Base-by-base conservation (phyloP, 2,329 filamentous ascomycete species). In the Arthrobotrys sphaeroides region DNA sequence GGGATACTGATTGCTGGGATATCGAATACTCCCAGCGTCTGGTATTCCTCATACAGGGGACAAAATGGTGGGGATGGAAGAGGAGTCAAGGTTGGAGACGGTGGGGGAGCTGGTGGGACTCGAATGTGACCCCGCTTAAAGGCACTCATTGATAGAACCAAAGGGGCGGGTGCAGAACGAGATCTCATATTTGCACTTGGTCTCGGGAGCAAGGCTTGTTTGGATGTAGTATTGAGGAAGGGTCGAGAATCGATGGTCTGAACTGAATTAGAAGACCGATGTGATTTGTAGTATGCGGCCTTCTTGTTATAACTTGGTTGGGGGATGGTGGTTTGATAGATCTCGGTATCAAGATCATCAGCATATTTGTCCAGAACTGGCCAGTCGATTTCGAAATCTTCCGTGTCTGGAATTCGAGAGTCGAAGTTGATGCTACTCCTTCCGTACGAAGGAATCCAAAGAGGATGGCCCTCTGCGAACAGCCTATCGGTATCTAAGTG, bases 331-430 rank as follows among this genome's bases (percentile, higher is more conserved):
- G 28, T 16, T 26, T 66, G 69, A 59, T 67, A 66, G 12, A 33
- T 31, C n/a, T 73, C 62, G 22, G 24, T 49, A 57, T 62, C 62
- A 20, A 67, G 43, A 61, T 74, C 70, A 38, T 74, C 70, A 28
- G 40, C 45, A 36, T 68, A 67, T 49, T 40, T 57, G 13, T 74
- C 62, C 38, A 74, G 45, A 33, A 74, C 43, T 26, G 70, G 70
- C 70, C 70, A 74, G 28, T 74, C 62, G 18, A 74, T 74, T 62
- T 74, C 70, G 28, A 74, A 74, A 55, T 74, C 70, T 45, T 60
- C 70, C 26, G 62, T 74, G 38, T 67, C 55, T 62, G 62, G 53
- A 62, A 62, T 62, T 28, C 55, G 33, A 42, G 47, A 24, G n/a
- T 42, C 18, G 47, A 38, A 20, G 22, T 55, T 67, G 22, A 42